Percentiles rank a stretch among this genome's conserved stretches.
phyloP scores from a whole-genome alignment of 192 early-diverging fungal genomes.

The Podila epigama region DNA sequence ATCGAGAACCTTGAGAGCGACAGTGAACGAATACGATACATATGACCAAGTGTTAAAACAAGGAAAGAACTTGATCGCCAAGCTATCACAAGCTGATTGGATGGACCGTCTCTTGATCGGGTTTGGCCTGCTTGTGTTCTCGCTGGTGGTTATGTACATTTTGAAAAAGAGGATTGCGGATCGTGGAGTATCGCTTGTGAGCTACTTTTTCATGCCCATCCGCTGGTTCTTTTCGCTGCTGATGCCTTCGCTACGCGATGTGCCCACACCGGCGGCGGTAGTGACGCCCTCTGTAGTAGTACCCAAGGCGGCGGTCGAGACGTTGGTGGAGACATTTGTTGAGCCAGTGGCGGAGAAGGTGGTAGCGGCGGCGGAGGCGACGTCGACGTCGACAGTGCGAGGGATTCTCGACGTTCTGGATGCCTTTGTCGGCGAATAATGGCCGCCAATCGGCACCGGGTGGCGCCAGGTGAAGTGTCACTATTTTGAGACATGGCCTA shows the following conservation, averaged over 20 bases:
- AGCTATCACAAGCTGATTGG: constrained; percentile 73
- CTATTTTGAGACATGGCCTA: no score
- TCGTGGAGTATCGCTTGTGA: constrained; percentile 49
- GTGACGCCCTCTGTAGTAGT: background rate
- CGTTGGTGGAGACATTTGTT: background rate
- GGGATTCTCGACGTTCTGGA: constrained; percentile 29
- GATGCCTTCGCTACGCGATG: constrained; percentile 18
- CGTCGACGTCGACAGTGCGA: constrained; percentile 14
- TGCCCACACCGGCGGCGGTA: no score
- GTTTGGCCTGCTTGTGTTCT: constrained; percentile 68
- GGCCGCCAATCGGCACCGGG: background rate
- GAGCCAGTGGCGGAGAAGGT: background rate
- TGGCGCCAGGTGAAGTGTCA: background rate
- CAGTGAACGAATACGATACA: constrained; percentile 63
- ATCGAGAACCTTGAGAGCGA: constrained; percentile 56
- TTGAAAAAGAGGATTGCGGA: constrained; percentile 69
- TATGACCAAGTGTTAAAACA: constrained; percentile 59
- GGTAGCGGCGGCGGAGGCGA: background rate
- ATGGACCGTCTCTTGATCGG: constrained; percentile 67
- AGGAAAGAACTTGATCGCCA: constrained; percentile 67
- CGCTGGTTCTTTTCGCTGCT: constrained; percentile 32
- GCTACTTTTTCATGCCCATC: constrained; percentile 41
- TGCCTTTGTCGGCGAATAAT: constrained; percentile 20
- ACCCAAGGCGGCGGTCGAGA: background rate
- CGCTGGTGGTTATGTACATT: constrained; percentile 66